These are phyloP conservation scores for Crassisporium funariophilum DNA, from an alignment of 768 basidiomycete genomes.

Conservation along the genomic window DNA sequence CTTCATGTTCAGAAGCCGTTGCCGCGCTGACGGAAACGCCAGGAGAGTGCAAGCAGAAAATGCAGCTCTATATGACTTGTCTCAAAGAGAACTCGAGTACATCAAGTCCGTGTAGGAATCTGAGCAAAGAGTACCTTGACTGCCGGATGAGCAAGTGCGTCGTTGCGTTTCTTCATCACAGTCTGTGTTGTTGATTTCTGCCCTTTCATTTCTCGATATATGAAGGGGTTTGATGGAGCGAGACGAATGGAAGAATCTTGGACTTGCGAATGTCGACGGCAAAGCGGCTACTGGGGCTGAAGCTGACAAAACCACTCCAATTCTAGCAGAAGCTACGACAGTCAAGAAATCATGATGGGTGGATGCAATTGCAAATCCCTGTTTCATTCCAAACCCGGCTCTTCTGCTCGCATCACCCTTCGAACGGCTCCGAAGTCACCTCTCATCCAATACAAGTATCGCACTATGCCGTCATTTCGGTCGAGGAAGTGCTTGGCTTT, in stretches of 20 bases:
- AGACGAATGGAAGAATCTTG: conserved; percentile 87
- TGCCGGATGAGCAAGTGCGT: conserved; percentile 88
- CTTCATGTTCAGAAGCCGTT: background rate
- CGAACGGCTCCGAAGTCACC: no score
- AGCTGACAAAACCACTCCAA: background rate
- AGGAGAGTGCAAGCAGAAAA: conserved; percentile 90
- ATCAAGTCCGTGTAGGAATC: conserved; percentile 72
- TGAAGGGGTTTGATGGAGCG: conserved; percentile 86
- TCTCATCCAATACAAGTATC: no score
- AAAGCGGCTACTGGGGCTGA: conserved; percentile 23
- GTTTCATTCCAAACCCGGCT: background rate
- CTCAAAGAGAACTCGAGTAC: conserved; percentile 69
- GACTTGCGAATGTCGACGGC: conserved; percentile 57
- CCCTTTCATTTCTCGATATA: conserved; percentile 3
- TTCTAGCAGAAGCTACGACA: conserved; percentile 14
- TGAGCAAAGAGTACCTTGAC: conserved; percentile 80
- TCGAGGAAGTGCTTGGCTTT: no score
- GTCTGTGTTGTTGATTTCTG: background rate
- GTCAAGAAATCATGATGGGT: conserved; percentile 15
- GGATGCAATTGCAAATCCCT: no score
- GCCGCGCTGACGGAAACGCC: conserved; percentile 3
- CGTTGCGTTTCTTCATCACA: background rate
- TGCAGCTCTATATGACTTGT: conserved; percentile 81
- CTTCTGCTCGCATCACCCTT: no score
- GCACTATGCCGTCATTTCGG: no score